Percentiles rank a stretch among this genome's conserved stretches.
These are phyloP conservation scores for Pseudogymnoascus sp. DNA, from an alignment of 2,329 filamentous ascomycete genomes.

Conservation along the genomic window DNA sequence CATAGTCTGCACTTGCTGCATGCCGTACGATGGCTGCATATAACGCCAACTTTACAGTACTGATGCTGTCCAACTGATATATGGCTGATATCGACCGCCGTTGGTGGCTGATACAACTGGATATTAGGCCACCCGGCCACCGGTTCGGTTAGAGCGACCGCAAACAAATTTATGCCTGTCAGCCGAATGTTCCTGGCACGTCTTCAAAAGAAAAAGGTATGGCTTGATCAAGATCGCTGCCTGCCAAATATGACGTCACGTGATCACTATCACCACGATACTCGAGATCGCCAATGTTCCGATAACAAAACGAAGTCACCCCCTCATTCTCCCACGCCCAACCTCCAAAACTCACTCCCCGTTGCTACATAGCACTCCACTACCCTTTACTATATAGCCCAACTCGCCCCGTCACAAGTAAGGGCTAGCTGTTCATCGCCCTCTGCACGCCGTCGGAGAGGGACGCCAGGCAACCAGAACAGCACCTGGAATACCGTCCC, in stretches of 20 bases:
- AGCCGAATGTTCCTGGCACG: not conserved
- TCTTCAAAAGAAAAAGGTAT: not conserved
- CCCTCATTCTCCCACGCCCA: constrained; percentile 3
- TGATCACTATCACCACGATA: constrained; percentile 2
- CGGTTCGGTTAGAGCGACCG: not conserved
- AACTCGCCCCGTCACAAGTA: not conserved
- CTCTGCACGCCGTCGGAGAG: not conserved
- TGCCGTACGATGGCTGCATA: not conserved
- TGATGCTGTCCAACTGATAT: not conserved
- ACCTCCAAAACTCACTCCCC: not conserved
- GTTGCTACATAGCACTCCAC: not conserved
- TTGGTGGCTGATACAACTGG: not conserved
- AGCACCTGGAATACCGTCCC: not conserved
- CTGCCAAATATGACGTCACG: not conserved
- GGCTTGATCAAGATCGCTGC: not conserved
- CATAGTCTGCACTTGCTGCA: not conserved
- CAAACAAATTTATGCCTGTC: not conserved
- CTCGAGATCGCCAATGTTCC: constrained; percentile 4
- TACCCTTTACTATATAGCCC: not conserved
- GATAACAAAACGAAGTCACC: constrained; percentile 5
- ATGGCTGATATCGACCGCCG: not conserved
- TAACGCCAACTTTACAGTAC: not conserved
- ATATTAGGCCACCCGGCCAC: not conserved
- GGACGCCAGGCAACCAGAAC: not conserved
- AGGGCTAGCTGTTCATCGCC: not conserved